Base-by-base conservation (phyloP, 2,329 filamentous ascomycete genomes). In the Dactylella cylindrospora region DNA sequence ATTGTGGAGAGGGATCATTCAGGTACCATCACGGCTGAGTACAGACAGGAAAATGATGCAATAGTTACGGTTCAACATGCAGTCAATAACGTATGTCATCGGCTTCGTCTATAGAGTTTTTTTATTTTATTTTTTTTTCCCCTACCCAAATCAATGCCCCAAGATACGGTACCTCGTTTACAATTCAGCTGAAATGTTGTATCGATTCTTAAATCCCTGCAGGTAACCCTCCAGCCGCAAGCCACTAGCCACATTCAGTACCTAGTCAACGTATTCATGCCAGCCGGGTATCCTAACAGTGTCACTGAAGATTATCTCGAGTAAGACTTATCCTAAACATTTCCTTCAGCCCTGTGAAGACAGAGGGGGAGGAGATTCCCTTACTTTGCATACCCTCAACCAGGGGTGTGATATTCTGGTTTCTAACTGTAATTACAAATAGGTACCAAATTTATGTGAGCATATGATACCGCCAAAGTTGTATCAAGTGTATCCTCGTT, bases 261-360 rank as follows among this genome's bases (percentile, higher is more conserved):
- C 10, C 65, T 81, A 1, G 71, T 90, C 33, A 84, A 88, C 67
- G 80, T 90, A 22, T 95, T 95, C 70, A 78, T 95, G 1, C 90
- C 90, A 0, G 84, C 86, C 1, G 90, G 90, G n/a, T 96, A 85
- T 72, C 90, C 90, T 0, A 81, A 90, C 67, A 93, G 85, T 41
- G 90, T 96, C 23, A 91, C 86, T 1, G 76, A 81, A 10, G 90
- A 96, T 73, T 96, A 96, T 73, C 76, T 89, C 3, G 78, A 84
- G 75, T 94, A 81, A 72, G 84, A 79, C 68, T 77, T 77, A n/a
- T 9, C 3, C 15, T 51, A 19, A 9, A 4, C 43, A 7, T 35
- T 33, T 36, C 28, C 60, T 46, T 64, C 36, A 47, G 53, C 50
- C 32, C 47, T 36, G 5, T 13, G 12, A n/a, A 31, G 23, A 9